Evolutionary conservation across 352 stramenopile species (phyloP).

Genomic region (Globisporangium mamillatum): DNA sequence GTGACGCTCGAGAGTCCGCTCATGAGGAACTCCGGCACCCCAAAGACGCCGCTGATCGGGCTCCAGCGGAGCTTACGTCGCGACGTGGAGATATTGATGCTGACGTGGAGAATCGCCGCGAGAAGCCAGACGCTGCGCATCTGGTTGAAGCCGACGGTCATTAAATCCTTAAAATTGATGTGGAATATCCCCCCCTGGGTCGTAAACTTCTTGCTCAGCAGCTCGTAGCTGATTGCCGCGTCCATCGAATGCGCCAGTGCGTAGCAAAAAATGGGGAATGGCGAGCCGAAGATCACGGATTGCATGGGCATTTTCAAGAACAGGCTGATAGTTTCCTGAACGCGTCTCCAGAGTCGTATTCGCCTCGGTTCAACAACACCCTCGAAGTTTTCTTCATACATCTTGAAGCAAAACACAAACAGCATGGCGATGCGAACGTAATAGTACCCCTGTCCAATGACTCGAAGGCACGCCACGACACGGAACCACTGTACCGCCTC

Average conservation of each 20-base stretch:
- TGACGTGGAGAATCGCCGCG: not conserved
- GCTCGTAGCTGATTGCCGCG: conserved; percentile 15
- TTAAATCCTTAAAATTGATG: conserved; percentile 3
- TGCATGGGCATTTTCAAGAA: conserved; percentile 16
- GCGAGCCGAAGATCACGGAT: conserved; percentile 17
- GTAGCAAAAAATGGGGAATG: conserved; percentile 21
- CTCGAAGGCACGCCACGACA: conserved; percentile 24
- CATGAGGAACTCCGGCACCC: conserved; percentile 11
- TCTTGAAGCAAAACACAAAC: conserved; percentile 3
- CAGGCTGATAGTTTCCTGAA: not conserved
- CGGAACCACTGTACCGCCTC: conserved; percentile 24
- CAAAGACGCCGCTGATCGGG: conserved; percentile 7
- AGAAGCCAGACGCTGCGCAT: conserved; percentile 22
- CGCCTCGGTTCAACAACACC: not conserved
- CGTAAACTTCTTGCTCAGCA: conserved; percentile 11
- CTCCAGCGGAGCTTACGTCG: conserved; percentile 1
- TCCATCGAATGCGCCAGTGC: conserved; percentile 18
- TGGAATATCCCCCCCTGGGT: conserved; percentile 10
- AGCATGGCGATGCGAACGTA: conserved; percentile 16
- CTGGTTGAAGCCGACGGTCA: conserved; percentile 17
- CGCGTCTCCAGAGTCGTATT: not conserved
- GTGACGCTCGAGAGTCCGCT: conserved; percentile 14
- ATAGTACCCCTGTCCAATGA: conserved; percentile 18
- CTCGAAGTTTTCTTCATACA: not conserved
- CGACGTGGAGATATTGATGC: not conserved